phyloP scores from a whole-genome alignment of 2,329 filamentous ascomycete genomes.

The Cercospora sesami region DNA sequence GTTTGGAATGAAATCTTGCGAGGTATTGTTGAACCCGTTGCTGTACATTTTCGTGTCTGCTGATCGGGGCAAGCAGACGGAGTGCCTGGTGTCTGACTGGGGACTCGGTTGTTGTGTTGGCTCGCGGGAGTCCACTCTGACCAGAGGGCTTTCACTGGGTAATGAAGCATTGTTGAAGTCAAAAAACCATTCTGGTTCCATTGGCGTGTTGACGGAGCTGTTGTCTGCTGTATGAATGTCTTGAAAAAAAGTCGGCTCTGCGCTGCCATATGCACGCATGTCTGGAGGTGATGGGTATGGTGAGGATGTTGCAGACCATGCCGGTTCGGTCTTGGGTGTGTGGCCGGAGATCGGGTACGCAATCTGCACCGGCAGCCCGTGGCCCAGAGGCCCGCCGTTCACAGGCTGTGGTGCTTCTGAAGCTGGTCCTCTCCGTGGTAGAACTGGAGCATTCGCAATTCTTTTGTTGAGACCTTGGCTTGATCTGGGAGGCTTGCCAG shows the following conservation, averaged over 20 bases:
- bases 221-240: conserved; percentile 16
- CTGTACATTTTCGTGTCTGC: background rate
- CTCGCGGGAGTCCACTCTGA: conserved; percentile 8
- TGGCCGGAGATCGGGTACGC: conserved; percentile 9
- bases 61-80: background rate
- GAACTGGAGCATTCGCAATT: conserved; percentile 23
- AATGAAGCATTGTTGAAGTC: conserved; percentile 24
- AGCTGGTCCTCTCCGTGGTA: conserved; percentile 18
- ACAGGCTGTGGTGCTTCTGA: conserved; percentile 5
- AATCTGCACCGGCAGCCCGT: background rate
- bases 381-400: background rate
- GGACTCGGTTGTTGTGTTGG: conserved; percentile 18
- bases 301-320: conserved; percentile 16
- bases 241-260: conserved; percentile 17
- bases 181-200: conserved; percentile 26
- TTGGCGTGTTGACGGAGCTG: conserved; percentile 15
- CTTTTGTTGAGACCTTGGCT: conserved; percentile 25
- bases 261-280: conserved; percentile 9
- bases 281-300: conserved; percentile 24
- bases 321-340: conserved; percentile 8
- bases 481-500: conserved; percentile 27
- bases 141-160: background rate
- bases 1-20: background rate
- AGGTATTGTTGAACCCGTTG: background rate
- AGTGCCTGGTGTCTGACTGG: conserved; percentile 3